These are phyloP conservation scores for Daedaleopsis nitida DNA, from an alignment of 768 basidiomycete species.

Conservation along the genomic window DNA sequence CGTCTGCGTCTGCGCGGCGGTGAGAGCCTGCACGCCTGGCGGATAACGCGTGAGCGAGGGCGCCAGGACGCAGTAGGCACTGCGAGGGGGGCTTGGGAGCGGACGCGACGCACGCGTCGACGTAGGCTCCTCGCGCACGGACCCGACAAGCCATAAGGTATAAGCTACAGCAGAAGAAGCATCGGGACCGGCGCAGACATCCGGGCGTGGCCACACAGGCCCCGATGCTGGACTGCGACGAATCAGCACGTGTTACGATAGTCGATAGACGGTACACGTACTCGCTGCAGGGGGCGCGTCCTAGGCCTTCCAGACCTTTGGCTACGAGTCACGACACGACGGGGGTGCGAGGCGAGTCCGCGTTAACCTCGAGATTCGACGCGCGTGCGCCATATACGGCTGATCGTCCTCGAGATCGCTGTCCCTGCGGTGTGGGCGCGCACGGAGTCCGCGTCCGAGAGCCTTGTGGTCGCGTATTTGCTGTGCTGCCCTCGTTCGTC, in stretches of 20 bases:
- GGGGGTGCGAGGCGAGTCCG: too few relatives aligned
- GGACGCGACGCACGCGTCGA: background rate
- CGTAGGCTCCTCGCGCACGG: slow-evolving; percentile 17
- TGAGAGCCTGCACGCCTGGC: too few relatives aligned
- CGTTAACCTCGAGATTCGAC: too few relatives aligned
- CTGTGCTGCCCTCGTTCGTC: too few relatives aligned
- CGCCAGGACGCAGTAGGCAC: background rate
- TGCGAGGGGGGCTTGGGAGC: background rate
- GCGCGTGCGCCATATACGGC: slow-evolving; percentile 9
- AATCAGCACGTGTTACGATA: background rate
- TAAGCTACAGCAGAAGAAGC: slow-evolving; percentile 14
- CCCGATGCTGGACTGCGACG: too few relatives aligned
- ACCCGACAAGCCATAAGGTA: slow-evolving; percentile 18
- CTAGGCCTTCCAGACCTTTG: too few relatives aligned
- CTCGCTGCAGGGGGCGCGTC: background rate
- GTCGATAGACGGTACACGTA: background rate
- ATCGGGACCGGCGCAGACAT: slow-evolving; percentile 16
- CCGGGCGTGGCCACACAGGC: slow-evolving; percentile 3
- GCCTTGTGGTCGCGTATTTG: background rate
- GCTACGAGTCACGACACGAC: too few relatives aligned
- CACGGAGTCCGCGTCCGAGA: background rate
- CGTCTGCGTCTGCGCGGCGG: too few relatives aligned
- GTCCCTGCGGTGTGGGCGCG: background rate
- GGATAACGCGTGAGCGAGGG: too few relatives aligned
- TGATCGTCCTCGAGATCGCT: slow-evolving; percentile 18